Base-by-base conservation (phyloP, 441 rosid genomes). In the Populus trichocarpa region DNA sequence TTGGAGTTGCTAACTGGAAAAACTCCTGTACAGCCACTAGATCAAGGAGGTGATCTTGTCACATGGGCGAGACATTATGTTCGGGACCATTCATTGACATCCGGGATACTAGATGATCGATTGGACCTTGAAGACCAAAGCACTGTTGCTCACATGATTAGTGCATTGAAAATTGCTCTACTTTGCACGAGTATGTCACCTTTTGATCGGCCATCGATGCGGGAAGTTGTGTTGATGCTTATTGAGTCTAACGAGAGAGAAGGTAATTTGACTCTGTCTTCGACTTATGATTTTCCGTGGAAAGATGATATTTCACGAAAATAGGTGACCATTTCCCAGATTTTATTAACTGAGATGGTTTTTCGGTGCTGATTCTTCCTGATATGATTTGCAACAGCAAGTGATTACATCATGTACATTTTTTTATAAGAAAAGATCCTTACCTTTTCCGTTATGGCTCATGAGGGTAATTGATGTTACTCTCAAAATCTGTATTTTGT, bases 21-120 rank as follows among this genome's bases (percentile, higher is more conserved):
- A 84, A 81, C 94, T 77, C 98, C 98, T 12, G 97, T 96, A 46
- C 99, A 94, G 82, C 89, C 95, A 11, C 64, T 94, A 61, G 98
- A 94, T 16, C 89, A 86, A 79, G 99, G 97, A 57, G 98, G 99
- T 6, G 99, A 94, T 84, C 97, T 96, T 23, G 97, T 89, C 16
- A 88, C 95, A 65, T 82, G 84, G 86, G 92, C 86, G 35, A 90
- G 89, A 86, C 84, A 90, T 80, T 90, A 88, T 76, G 80, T 94
- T 36, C 92, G 90, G 32, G 76, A 82, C 28, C 85, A 89, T 81
- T 90, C 96, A 3, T 81, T 89, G 83, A 84, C 86, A 22, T 66
- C 89, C 1, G 89, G 81, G 61, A 83, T 96, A 59, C 86, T 96
- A 1, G 99, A 96, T 81, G 82, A 83, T 75, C 91, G 93, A 78